Conservation (phyloP, 768 basidiomycete species). For the Vishniacozyma victoriae region DNA sequence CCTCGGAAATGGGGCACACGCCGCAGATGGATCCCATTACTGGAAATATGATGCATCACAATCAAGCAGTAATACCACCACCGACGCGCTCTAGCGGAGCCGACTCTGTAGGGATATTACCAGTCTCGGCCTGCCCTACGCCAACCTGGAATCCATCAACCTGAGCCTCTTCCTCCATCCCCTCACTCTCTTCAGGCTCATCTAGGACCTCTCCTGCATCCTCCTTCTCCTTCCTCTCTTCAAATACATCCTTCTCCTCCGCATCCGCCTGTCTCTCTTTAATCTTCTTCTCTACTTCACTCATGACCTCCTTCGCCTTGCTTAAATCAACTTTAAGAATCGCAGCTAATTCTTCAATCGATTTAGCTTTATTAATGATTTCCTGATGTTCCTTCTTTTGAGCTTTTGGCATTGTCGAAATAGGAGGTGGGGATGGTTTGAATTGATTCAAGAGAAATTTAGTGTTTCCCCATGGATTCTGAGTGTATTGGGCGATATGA, state of each 20-base stretch:
- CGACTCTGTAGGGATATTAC: too few species aligned
- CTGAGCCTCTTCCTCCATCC: background rate
- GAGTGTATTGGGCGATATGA: constrained; percentile 57
- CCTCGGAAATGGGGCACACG: too few species aligned
- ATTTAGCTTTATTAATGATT: constrained; percentile 58
- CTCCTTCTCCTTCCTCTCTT: constrained; percentile 19
- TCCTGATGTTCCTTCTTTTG: constrained; percentile 58
- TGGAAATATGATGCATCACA: constrained; percentile 1
- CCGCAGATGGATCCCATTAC: constrained; percentile 6
- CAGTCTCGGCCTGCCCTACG: constrained; percentile 11
- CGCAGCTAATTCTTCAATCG: constrained; percentile 31
- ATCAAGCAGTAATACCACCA: too few species aligned
- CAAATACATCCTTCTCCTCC: constrained; percentile 8
- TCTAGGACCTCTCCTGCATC: constrained; percentile 10
- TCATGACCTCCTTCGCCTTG: constrained; percentile 12
- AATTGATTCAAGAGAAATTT: constrained; percentile 84
- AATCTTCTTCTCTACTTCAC: constrained; percentile 12
- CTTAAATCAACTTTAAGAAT: constrained; percentile 13
- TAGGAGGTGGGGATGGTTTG: constrained; percentile 58
- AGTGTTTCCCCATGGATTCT: constrained; percentile 74
- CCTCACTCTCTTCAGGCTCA: constrained; percentile 7
- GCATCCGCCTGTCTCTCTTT: background rate
- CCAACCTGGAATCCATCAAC: constrained; percentile 17
- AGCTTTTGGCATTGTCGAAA: constrained; percentile 52
- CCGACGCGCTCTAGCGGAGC: too few species aligned